Evolutionary conservation across 805 yeast genomes (phyloP).

Genomic region (Candida oleophila): DNA sequence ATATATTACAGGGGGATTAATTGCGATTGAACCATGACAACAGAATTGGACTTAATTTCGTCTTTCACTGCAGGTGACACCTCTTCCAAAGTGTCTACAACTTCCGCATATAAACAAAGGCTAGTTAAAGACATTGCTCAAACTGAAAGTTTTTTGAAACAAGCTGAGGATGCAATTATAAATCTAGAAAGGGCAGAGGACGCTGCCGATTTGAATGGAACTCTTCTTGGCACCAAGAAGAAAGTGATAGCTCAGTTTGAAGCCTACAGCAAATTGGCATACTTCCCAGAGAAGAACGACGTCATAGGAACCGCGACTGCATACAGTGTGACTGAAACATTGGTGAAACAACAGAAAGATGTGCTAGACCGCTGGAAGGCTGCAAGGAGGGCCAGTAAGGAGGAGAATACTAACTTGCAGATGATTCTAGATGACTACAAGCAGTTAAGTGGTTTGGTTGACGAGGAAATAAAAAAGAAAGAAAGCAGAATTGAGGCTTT

Average conservation of each 20-base stretch:
- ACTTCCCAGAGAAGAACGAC: constrained; percentile 26
- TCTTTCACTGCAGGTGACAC: neutral
- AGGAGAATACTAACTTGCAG: neutral
- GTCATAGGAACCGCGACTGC: constrained; percentile 27
- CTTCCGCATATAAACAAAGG: constrained; percentile 13
- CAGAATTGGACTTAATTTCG: neutral
- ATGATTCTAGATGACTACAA: neutral
- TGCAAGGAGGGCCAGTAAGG: too few species aligned
- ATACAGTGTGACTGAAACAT: constrained; percentile 10
- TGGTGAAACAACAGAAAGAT: constrained; percentile 9
- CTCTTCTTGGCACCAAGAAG: neutral
- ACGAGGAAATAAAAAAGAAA: neutral
- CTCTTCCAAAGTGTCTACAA: neutral
- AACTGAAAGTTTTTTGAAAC: constrained; percentile 15
- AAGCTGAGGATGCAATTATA: constrained; percentile 21
- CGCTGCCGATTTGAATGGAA: neutral
- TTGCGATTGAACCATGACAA: neutral
- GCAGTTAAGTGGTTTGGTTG: neutral
- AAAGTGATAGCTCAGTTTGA: constrained; percentile 19
- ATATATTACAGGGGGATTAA: too few species aligned
- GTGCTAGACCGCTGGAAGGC: neutral
- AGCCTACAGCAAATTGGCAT: constrained; percentile 20
- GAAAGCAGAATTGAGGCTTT: neutral
- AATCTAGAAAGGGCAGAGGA: constrained; percentile 7
- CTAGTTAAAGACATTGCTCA: constrained; percentile 18